Evolutionary conservation across 192 early-diverging fungal species (phyloP).

Genomic region (Obelidium mucronatum): DNA sequence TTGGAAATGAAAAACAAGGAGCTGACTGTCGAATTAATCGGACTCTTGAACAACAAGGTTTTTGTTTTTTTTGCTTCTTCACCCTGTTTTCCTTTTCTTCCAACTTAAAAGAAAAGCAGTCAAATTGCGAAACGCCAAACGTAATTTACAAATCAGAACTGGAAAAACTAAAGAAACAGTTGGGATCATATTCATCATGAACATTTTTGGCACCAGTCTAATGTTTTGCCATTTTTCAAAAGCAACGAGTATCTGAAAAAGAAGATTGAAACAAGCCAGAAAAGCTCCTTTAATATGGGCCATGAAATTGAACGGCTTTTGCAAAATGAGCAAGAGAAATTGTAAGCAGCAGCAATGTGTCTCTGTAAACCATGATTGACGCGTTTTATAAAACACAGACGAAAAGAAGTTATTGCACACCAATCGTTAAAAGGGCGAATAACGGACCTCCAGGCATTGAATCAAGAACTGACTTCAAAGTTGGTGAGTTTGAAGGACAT

Average conservation of each 20-base stretch:
- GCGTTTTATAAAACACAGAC: neutral
- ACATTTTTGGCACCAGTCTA: no score
- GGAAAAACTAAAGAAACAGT: constrained; percentile 23
- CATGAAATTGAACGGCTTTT: constrained; percentile 22
- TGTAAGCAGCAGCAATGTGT: neutral
- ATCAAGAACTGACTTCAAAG: neutral
- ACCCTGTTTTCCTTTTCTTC: neutral
- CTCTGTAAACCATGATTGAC: neutral
- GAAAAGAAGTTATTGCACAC: neutral
- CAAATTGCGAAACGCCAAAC: neutral
- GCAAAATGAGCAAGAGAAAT: constrained; percentile 27
- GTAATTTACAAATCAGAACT: constrained; percentile 12
- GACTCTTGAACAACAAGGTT: constrained; percentile 13
- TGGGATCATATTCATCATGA: no score
- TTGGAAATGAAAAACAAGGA: constrained; percentile 34
- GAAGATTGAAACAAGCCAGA: constrained; percentile 29
- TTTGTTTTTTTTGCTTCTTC: neutral
- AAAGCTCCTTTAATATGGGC: constrained; percentile 28
- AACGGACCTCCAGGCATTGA: neutral
- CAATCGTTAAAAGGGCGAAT: neutral
- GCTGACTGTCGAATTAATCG: constrained; percentile 13
- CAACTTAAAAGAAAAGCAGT: neutral
- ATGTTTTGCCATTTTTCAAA: neutral
- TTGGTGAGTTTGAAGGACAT: neutral
- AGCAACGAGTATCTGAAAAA: constrained; percentile 34